phyloP scores from a whole-genome alignment of 2,329 filamentous ascomycete species.

The Phoma sp. region DNA sequence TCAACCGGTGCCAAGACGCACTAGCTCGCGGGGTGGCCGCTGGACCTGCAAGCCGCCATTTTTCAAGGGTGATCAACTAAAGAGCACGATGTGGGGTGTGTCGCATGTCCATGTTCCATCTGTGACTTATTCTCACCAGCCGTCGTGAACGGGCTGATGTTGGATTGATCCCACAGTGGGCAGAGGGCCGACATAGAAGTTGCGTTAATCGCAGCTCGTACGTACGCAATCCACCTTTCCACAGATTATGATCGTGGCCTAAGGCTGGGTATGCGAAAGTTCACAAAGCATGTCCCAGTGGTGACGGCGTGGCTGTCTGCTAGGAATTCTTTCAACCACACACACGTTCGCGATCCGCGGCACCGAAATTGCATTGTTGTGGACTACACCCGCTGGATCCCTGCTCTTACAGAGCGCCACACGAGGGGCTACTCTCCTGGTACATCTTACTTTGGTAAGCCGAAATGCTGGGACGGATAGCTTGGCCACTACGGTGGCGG shows the following conservation, averaged over 20 bases:
- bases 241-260: background rate
- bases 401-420: background rate
- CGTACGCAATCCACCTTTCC: background rate
- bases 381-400: background rate
- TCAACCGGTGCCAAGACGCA: background rate
- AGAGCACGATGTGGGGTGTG: background rate
- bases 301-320: conserved; percentile 5
- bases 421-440: background rate
- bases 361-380: background rate
- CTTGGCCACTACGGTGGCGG: background rate
- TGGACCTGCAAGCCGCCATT: background rate
- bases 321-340: background rate
- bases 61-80: background rate
- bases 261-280: background rate
- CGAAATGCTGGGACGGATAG: background rate
- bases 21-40: conserved; percentile 2
- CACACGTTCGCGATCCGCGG: background rate
- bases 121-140: no score
- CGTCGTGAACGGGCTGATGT: background rate
- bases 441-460: background rate
- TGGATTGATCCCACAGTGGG: background rate
- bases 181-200: no score
- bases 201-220: background rate
- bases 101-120: conserved; percentile 6
- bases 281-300: background rate